A percentile compares a stretch with the other conserved stretches of the same genome.
Conservation (phyloP, 805 yeast genomes). For the Yarrowia alimentaria region DNA sequence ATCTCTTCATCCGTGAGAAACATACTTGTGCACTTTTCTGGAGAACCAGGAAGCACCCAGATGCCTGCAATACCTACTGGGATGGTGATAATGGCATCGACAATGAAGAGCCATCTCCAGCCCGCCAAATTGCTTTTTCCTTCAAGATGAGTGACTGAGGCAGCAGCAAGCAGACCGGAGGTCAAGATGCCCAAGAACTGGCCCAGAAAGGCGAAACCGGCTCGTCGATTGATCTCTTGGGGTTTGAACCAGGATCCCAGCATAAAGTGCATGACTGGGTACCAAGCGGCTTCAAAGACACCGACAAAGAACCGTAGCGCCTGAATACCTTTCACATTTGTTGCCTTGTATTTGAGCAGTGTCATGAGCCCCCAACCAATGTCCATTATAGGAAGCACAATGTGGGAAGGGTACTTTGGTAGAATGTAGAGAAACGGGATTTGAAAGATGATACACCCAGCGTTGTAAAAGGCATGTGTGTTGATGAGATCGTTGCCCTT, state of each 20-base stretch:
- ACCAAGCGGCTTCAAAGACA: conserved; percentile 65
- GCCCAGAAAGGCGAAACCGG: conserved; percentile 71
- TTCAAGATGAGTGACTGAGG: conserved; percentile 51
- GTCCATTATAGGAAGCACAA: conserved; percentile 60
- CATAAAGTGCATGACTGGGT: conserved; percentile 72
- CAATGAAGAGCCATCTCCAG: conserved; percentile 57
- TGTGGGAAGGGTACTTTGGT: conserved; percentile 59
- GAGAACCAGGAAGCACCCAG: conserved; percentile 46
- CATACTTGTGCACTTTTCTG: conserved; percentile 50
- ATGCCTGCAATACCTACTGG: conserved; percentile 38
- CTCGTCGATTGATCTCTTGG: conserved; percentile 64
- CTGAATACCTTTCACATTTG: conserved; percentile 56
- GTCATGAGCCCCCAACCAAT: conserved; percentile 61
- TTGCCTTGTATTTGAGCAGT: conserved; percentile 63
- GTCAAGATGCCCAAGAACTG: conserved; percentile 78
- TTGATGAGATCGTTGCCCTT: conserved; percentile 59
- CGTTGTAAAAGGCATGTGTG: conserved; percentile 67
- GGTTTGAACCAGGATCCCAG: conserved; percentile 64
- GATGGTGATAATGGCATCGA: conserved; percentile 48
- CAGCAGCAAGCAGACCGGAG: conserved; percentile 53
- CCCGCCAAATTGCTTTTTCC: conserved; percentile 46
- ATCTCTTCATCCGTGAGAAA: conserved; percentile 10
- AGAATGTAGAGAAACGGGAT: conserved; percentile 61
- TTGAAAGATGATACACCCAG: conserved; percentile 65
- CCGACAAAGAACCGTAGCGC: conserved; percentile 68